A percentile compares a stretch with the other conserved stretches of the same genome.
Conservation (phyloP, 129 eudicot genomes). For the Smallanthus sonchifolius region DNA sequence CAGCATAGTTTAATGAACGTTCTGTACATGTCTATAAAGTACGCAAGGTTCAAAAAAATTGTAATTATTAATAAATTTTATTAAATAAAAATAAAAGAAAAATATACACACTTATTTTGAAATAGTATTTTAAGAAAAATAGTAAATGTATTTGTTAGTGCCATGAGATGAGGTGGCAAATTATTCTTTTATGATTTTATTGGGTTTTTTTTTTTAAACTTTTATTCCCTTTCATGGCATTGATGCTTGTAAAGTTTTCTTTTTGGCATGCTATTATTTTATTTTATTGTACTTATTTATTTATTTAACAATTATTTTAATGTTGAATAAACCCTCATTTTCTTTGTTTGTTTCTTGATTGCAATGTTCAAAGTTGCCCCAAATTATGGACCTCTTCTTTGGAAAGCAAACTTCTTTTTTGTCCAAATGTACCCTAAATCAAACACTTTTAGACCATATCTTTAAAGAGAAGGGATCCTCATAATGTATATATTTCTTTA, state of each 20-base stretch:
- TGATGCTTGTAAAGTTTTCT: conserved; percentile 33
- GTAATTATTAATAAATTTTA: too few relatives aligned
- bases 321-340: conserved; percentile 21
- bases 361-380: conserved; percentile 24
- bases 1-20: too few relatives aligned
- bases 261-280: conserved; percentile 21
- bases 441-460: conserved; percentile 26
- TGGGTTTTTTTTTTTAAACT: conserved; percentile 4
- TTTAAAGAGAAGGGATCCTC: conserved; percentile 18
- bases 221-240: conserved; percentile 23
- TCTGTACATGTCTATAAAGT: too few relatives aligned
- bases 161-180: conserved; percentile 17
- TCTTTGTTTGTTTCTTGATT: conserved; percentile 27
- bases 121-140: not conserved
- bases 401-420: conserved; percentile 22
- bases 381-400: conserved; percentile 25
- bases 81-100: not conserved
- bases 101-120: not conserved
- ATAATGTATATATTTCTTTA: not conserved
- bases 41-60: too few relatives aligned
- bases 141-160: conserved; percentile 13
- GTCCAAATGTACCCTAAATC: conserved; percentile 34
- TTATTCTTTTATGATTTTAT: conserved; percentile 6
- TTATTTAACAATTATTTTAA: not conserved
- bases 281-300: not conserved